Evolutionary conservation across 208 protist genomes (phyloP).

Genomic region (Crithidia fasciculata): DNA sequence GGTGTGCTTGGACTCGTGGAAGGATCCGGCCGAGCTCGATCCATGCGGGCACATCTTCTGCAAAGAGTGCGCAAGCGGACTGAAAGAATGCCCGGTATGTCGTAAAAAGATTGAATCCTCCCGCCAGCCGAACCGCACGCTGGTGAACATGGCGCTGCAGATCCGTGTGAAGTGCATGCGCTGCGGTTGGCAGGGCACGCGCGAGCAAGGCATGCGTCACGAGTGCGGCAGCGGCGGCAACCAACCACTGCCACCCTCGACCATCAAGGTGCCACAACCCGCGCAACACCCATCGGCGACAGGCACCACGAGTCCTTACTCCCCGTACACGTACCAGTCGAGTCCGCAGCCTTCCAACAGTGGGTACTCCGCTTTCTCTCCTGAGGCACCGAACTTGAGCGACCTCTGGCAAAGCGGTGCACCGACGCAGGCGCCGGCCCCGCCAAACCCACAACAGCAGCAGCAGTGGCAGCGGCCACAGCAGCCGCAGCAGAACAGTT

Average conservation of each 20-base stretch:
- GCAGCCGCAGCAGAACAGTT: conserved; percentile 1
- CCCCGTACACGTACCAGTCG: conserved; percentile 15
- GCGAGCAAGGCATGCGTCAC: conserved; percentile 40
- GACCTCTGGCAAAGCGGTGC: conserved; percentile 29
- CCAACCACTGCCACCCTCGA: neutral
- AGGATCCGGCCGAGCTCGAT: conserved; percentile 48
- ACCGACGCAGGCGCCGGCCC: neutral
- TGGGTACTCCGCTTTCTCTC: neutral
- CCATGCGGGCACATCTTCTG: conserved; percentile 76
- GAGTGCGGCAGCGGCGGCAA: conserved; percentile 14
- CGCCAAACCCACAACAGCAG: too few relatives aligned
- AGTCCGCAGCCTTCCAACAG: conserved; percentile 1
- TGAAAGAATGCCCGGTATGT: conserved; percentile 71
- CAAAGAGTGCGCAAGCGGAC: conserved; percentile 37
- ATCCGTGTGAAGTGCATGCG: conserved; percentile 57
- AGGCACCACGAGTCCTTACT: conserved; percentile 3
- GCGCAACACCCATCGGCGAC: conserved; percentile 11
- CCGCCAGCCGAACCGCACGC: conserved; percentile 60
- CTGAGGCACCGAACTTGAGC: neutral
- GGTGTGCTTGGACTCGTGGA: conserved; percentile 81
- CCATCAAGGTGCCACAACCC: neutral
- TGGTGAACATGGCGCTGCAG: conserved; percentile 72
- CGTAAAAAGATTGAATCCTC: conserved; percentile 34
- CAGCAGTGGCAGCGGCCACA: too few relatives aligned
- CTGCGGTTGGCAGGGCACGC: conserved; percentile 75